Evolutionary conservation across 805 yeast genomes (phyloP).

Genomic region (Zygotorulaspora chibaensis): DNA sequence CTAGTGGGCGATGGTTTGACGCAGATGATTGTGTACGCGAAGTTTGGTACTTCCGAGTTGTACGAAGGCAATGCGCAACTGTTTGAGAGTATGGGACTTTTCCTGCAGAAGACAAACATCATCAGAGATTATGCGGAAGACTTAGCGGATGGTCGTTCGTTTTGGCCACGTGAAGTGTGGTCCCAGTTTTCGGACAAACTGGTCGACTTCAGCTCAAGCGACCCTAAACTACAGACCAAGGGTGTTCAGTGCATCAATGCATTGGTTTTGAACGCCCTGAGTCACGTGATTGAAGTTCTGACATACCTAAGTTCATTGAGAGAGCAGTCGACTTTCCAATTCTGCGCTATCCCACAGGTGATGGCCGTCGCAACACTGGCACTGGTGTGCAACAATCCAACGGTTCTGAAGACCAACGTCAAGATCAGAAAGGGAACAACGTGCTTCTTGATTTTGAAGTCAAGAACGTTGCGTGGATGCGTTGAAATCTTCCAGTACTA

Average conservation of each 20-base stretch:
- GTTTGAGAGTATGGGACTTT: conserved; percentile 87
- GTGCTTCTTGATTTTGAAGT: conserved; percentile 63
- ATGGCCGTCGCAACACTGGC: conserved; percentile 97
- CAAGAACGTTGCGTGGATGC: conserved; percentile 72
- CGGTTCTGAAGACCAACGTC: conserved; percentile 64
- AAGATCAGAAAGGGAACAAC: conserved; percentile 91
- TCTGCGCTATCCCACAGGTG: conserved; percentile 97
- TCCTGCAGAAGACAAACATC: conserved; percentile 92
- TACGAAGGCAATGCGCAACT: conserved; percentile 47
- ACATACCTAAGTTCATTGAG: conserved; percentile 68
- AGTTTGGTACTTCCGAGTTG: conserved; percentile 55
- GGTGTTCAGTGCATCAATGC: conserved; percentile 80
- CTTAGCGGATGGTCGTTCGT: conserved; percentile 82
- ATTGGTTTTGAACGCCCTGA: conserved; percentile 71
- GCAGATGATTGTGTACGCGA: conserved; percentile 69
- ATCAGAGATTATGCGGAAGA: conserved; percentile 95
- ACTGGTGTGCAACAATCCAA: conserved; percentile 73
- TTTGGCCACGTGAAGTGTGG: conserved; percentile 97
- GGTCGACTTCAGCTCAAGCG: conserved; percentile 47
- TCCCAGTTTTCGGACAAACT: conserved; percentile 64
- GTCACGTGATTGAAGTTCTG: conserved; percentile 72
- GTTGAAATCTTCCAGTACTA: conserved; percentile 73
- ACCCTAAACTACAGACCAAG: conserved; percentile 42
- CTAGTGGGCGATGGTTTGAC: conserved; percentile 96
- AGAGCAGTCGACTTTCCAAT: conserved; percentile 80